These are phyloP conservation scores for Lichtheimia ornata DNA, from an alignment of 371 early-diverging fungal genomes.

Conservation along the genomic window DNA sequence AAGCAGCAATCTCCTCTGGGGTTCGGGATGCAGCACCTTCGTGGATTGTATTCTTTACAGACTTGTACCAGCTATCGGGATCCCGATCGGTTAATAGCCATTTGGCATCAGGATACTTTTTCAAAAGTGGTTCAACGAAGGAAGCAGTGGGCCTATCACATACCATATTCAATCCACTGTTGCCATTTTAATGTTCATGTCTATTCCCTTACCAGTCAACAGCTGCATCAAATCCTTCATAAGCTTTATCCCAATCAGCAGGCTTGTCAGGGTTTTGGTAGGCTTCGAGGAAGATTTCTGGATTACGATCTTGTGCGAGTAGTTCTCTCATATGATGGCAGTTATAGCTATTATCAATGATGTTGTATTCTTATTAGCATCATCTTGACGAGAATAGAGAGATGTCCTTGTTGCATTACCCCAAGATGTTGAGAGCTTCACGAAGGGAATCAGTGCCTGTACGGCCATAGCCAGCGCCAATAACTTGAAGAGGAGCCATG, in stretches of 20 bases:
- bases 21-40: too few relatives aligned
- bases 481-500: conserved; percentile 17
- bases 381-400: background rate
- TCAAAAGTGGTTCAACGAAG: conserved; percentile 17
- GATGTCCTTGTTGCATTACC: background rate
- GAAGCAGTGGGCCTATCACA: conserved; percentile 14
- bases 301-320: conserved; percentile 12
- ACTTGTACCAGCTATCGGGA: conserved; percentile 40
- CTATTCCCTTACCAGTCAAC: conserved; percentile 3
- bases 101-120: conserved; percentile 39
- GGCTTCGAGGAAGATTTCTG: conserved; percentile 20
- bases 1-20: too few relatives aligned
- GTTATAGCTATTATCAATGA: conserved; percentile 12
- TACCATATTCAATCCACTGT: too few relatives aligned
- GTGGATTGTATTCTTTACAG: conserved; percentile 26
- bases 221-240: conserved; percentile 11
- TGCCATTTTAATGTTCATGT: too few relatives aligned
- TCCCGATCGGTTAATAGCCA: conserved; percentile 27
- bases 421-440: conserved; percentile 13
- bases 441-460: conserved; percentile 16
- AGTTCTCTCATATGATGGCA: conserved; percentile 20
- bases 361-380: too few relatives aligned
- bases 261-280: conserved; percentile 15
- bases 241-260: conserved; percentile 33
- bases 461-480: conserved; percentile 14